Evolutionary conservation across 306 rosid species (phyloP).

Genomic region (Dryas drummondii): DNA sequence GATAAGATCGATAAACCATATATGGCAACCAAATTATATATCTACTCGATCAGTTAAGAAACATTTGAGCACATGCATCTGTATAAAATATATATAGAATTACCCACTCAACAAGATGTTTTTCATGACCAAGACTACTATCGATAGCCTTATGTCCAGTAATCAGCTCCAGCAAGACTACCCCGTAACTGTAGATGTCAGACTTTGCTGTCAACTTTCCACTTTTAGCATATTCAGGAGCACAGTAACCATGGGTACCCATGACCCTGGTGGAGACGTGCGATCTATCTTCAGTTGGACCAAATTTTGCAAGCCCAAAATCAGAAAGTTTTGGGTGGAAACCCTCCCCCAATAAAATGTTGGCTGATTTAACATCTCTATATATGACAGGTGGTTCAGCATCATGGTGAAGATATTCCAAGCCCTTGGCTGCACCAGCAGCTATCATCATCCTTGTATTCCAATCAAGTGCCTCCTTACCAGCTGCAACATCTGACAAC

Average conservation of each 20-base stretch:
- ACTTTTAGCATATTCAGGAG: slow-evolving; percentile 65
- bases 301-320: slow-evolving; percentile 74
- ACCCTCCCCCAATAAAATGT: slow-evolving; percentile 51
- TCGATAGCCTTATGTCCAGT: slow-evolving; percentile 63
- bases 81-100: neutral
- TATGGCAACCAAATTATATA: no score
- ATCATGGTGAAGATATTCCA: slow-evolving; percentile 62
- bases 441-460: slow-evolving; percentile 70
- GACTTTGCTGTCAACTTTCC: slow-evolving; percentile 63
- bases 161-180: slow-evolving; percentile 61
- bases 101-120: slow-evolving; percentile 58
- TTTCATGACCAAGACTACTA: slow-evolving; percentile 28
- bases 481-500: slow-evolving; percentile 37
- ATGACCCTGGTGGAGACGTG: slow-evolving; percentile 71
- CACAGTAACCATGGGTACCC: slow-evolving; percentile 83
- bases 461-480: slow-evolving; percentile 54
- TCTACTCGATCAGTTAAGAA: no score
- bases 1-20: no score
- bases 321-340: slow-evolving; percentile 67
- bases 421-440: slow-evolving; percentile 63
- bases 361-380: slow-evolving; percentile 63
- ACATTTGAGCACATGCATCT: no score
- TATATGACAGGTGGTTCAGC: slow-evolving; percentile 64
- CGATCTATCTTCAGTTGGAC: slow-evolving; percentile 62
- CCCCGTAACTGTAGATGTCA: slow-evolving; percentile 75